Evolutionary conservation across 2,329 filamentous ascomycete genomes (phyloP), one percentile per base, ranked within the genome.

Genomic region (Fusarium mexicanum): DNA sequence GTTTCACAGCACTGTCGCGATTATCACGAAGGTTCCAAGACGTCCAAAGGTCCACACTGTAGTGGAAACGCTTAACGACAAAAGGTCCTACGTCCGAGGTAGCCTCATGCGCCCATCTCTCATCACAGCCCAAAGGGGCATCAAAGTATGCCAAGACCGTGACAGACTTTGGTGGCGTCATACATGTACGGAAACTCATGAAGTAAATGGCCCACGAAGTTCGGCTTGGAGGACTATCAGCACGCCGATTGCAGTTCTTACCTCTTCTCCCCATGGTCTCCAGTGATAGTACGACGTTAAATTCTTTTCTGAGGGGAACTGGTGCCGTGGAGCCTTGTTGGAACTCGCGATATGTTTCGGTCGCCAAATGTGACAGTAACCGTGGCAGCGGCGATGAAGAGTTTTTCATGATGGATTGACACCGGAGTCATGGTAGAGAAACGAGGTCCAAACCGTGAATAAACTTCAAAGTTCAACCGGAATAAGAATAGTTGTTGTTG

Each of bases 131-230:
- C 51, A 43, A 33, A 61, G 14, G 57, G 37, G 48, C n/a, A 40
- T 41, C 51, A n/a, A 4, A n/a, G 26, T 14, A 16, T 26, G 43
- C 57, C 33, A 51, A 59, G 57, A 29, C n/a, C 20, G 8, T 26
- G 26, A 51, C 35, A 59, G 24, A 59, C 57, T 59, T 59, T 26
- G 43, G 57, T 50, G 57, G 57, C 57, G 57, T 59, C 44, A 59
- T 37, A 48, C 57, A 50, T 38, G 29, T 29, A 51, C 41, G 37
- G 24, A 37, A 59, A 51, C 41, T 29, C 57, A 51, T 16, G 12
- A n/a, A 37, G 43, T 37, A 40, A 54, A 59, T 38, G 55, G 44
- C 44, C 55, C 24, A 59, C 43, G 57, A 51, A 38, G 41, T 38
- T 50, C n/a, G 33, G 33, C 35, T 7, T 26, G 10, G 37, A n/a